Evolutionary conservation across 1,284 basidiomycete species (phyloP).

Genomic region (Marasmius fiardii): DNA sequence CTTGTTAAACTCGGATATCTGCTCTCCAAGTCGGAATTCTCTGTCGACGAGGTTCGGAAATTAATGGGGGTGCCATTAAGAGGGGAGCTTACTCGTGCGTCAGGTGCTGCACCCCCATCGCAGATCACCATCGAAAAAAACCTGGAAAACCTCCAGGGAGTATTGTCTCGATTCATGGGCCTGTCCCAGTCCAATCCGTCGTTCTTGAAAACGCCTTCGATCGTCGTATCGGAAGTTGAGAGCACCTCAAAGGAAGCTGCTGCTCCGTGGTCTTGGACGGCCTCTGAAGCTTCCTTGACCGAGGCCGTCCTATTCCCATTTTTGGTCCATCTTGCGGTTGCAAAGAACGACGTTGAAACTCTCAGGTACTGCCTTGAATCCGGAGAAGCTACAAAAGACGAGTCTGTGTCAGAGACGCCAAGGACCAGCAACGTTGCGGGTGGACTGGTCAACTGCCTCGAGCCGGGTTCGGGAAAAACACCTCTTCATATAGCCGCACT

Average conservation of each 20-base stretch:
- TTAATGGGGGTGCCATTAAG: slow-evolving; percentile 81
- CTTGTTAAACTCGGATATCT: slow-evolving; percentile 88
- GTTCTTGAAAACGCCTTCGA: slow-evolving; percentile 25
- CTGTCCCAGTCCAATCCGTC: slow-evolving; percentile 38
- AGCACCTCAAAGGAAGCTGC: slow-evolving; percentile 45
- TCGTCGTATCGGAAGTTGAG: slow-evolving; percentile 40
- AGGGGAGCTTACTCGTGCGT: slow-evolving; percentile 75
- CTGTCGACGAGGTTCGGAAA: slow-evolving; percentile 63
- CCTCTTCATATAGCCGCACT: slow-evolving; percentile 82
- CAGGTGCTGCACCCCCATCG: slow-evolving; percentile 33
- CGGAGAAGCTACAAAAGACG: slow-evolving; percentile 3
- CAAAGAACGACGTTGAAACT: slow-evolving; percentile 60
- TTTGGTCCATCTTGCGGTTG: slow-evolving; percentile 74
- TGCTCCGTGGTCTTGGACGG: slow-evolving; percentile 76
- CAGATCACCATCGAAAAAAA: slow-evolving; percentile 44
- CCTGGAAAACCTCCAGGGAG: slow-evolving; percentile 56
- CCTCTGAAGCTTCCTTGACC: slow-evolving; percentile 62
- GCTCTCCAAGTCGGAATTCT: slow-evolving; percentile 80
- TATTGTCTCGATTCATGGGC: slow-evolving; percentile 65
- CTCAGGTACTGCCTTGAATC: slow-evolving; percentile 54
- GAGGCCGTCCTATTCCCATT: slow-evolving; percentile 71
- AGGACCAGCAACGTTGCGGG: slow-evolving; percentile 45
- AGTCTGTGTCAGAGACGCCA: slow-evolving; percentile 20
- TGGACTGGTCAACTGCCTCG: slow-evolving; percentile 68
- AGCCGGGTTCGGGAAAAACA: slow-evolving; percentile 65